Conservation (phyloP, 2,329 filamentous ascomycete species). For the Fusarium papillatum region DNA sequence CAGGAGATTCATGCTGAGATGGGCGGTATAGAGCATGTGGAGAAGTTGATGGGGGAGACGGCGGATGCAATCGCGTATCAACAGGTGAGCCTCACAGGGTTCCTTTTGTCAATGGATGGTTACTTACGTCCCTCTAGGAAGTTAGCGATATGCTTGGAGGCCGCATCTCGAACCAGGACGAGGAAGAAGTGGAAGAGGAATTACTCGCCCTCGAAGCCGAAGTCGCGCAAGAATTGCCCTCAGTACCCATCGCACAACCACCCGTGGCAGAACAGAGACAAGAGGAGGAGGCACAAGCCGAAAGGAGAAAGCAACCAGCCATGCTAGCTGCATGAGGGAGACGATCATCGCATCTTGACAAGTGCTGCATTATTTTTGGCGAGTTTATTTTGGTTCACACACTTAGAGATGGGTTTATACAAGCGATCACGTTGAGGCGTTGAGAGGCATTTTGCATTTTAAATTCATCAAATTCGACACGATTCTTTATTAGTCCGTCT, state of each 20-base stretch:
- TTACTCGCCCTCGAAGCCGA: slow-evolving; percentile 80
- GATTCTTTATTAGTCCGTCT: slow-evolving; percentile 13
- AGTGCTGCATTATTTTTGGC: slow-evolving; percentile 31
- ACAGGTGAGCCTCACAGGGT: slow-evolving; percentile 64
- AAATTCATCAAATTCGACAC: slow-evolving; percentile 21
- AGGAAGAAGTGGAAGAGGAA: slow-evolving; percentile 98
- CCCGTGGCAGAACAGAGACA: slow-evolving; percentile 42
- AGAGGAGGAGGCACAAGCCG: slow-evolving; percentile 33
- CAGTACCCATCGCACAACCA: slow-evolving; percentile 50
- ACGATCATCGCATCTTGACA: slow-evolving; percentile 12
- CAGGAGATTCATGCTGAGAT: slow-evolving; percentile 96
- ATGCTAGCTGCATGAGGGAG: slow-evolving; percentile 52
- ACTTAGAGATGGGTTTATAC: slow-evolving; percentile 40
- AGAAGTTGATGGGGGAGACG: slow-evolving; percentile 94
- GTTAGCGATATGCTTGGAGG: slow-evolving; percentile 92
- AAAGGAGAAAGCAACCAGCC: slow-evolving; percentile 49
- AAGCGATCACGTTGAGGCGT: slow-evolving; percentile 44
- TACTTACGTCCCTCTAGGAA: slow-evolving; percentile 69
- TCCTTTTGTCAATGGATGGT: not conserved
- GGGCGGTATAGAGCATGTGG: slow-evolving; percentile 93
- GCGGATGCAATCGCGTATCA: slow-evolving; percentile 95
- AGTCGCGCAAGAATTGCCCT: slow-evolving; percentile 47
- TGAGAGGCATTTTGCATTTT: slow-evolving; percentile 34
- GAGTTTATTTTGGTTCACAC: slow-evolving; percentile 15
- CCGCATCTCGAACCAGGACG: slow-evolving; percentile 92